A percentile compares a stretch with the other conserved stretches of the same genome.
Evolutionary conservation across 495 filamentous ascomycete genomes (phyloP).

Genomic region (Aspergillus olivimuriae): DNA sequence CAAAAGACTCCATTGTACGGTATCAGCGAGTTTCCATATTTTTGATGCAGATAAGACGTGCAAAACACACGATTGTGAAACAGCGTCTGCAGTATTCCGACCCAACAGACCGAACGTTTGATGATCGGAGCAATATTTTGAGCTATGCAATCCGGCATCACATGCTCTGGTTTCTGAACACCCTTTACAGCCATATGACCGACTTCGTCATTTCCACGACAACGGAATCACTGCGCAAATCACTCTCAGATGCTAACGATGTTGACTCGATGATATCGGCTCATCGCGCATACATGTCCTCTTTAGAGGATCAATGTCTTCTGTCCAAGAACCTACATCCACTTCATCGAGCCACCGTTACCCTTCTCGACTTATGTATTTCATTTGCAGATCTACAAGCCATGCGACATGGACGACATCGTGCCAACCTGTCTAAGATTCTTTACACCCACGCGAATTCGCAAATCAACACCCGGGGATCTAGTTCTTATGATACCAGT

Average conservation of each 20-base stretch:
- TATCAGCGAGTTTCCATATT: conserved; percentile 71
- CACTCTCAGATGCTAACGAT: conserved; percentile 57
- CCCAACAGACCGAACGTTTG: background rate
- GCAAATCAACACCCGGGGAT: background rate
- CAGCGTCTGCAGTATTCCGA: conserved; percentile 37
- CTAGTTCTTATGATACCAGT: conserved; percentile 9
- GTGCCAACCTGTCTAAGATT: conserved; percentile 13
- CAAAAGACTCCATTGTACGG: conserved; percentile 46
- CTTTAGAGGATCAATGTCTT: conserved; percentile 58
- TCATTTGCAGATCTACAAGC: conserved; percentile 43
- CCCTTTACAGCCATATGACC: conserved; percentile 67
- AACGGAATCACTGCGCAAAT: conserved; percentile 41
- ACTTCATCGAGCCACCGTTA: conserved; percentile 59
- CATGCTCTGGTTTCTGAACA: conserved; percentile 73
- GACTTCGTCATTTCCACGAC: conserved; percentile 61
- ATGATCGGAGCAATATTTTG: conserved; percentile 28
- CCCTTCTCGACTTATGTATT: conserved; percentile 54
- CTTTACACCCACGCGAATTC: conserved; percentile 8
- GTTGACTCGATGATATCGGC: conserved; percentile 74
- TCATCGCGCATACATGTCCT: conserved; percentile 56
- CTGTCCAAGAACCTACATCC: conserved; percentile 56
- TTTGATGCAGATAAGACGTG: conserved; percentile 68
- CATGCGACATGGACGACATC: conserved; percentile 16
- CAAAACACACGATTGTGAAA: conserved; percentile 60
- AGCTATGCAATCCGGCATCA: conserved; percentile 64